Base-by-base conservation (phyloP, 208 protist genomes). In the Trypanosoma conorhini region DNA sequence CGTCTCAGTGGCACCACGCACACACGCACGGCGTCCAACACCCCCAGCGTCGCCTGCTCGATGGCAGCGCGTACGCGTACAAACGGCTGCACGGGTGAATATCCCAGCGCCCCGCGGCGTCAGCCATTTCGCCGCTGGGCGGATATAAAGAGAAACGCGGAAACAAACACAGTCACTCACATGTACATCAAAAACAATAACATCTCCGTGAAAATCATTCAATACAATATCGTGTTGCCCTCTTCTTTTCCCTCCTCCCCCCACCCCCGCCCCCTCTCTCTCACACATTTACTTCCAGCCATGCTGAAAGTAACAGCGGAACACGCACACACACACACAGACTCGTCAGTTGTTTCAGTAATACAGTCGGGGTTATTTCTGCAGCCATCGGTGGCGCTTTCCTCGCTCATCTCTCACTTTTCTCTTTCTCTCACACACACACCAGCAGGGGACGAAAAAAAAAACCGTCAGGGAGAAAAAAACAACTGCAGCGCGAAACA, bases 161-260 rank as follows among this genome's bases (percentile, higher is more conserved):
- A 52, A 52, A 52, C 3, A 52, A 9, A 9, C n/a, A 52, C 15
- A 9, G 15, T 1, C 48, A 9, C 48, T 5, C 8, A 9, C 5
- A 52, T 52, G n/a, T 24, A 52, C n/a, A 52, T 52, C 5, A 52
- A 52, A 52, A 52, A 52, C 3, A 52, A 52, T 19, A 52, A 52
- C 15, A 9, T 52, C n/a, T 33, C 26, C 13, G 3, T 62, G 28
- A 7, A 38, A 38, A 7, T 38, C 7, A 7, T 7, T 38, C 33
- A 56, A 28, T 22, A 57, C n/a, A 55, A 19, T 38, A 65, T 40
- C 50, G 3, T 76, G 63, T 76, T 70, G 54, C 19, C 28, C n/a
- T 80, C 35, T 73, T 67, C 54, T 71, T 50, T 67, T 67, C 54
- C 65, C 33, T 74, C 63, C 40, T 64, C 63, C 2, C 59, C 33